Percentiles rank a stretch among this genome's conserved stretches.
Conservation (phyloP, 192 early-diverging fungal genomes). For the Coemansia sp. region DNA sequence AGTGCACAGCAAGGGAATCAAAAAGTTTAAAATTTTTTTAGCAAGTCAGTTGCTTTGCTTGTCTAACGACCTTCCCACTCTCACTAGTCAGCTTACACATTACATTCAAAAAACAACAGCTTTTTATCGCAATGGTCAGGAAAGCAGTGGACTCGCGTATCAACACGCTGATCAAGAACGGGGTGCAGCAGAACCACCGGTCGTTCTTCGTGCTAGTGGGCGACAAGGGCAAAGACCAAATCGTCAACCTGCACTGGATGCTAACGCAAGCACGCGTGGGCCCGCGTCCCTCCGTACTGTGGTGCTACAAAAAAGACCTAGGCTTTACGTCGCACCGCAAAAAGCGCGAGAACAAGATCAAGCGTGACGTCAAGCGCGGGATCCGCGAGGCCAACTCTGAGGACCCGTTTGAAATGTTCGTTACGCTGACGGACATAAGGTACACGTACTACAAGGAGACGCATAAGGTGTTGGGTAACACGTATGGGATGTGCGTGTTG, state of each 20-base stretch:
- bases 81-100: background rate
- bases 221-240: conserved; percentile 88
- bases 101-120: background rate
- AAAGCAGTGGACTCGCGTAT: conserved; percentile 93
- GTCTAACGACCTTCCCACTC: too few species aligned
- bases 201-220: conserved; percentile 96
- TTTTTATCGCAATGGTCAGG: conserved; percentile 57
- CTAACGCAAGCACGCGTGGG: conserved; percentile 90
- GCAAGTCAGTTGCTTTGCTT: conserved; percentile 4
- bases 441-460: conserved; percentile 99
- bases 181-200: conserved; percentile 86
- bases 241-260: conserved; percentile 97
- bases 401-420: conserved; percentile 99
- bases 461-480: conserved; percentile 96
- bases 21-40: too few species aligned
- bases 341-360: conserved; percentile 95
- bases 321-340: conserved; percentile 94
- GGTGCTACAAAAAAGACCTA: conserved; percentile 99
- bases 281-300: conserved; percentile 90
- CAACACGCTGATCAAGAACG: conserved; percentile 88
- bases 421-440: conserved; percentile 91
- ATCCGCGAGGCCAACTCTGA: conserved; percentile 88
- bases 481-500: conserved; percentile 97
- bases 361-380: conserved; percentile 89
- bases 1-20: background rate